Percentiles rank a stretch among this genome's conserved stretches.
Evolutionary conservation across 805 yeast species (phyloP).

Genomic region (Candida chilensis): DNA sequence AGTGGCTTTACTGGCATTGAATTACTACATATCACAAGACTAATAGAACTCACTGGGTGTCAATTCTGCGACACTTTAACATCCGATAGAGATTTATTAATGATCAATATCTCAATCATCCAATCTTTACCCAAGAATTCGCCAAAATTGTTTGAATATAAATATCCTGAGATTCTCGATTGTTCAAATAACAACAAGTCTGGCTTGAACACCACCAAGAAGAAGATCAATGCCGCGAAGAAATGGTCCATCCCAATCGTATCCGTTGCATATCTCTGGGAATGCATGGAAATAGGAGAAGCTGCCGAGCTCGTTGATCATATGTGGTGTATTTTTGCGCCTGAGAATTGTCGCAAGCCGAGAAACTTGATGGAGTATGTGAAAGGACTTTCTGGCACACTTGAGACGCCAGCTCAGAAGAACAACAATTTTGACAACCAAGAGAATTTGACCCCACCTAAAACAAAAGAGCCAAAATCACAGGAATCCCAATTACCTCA

Average conservation of each 20-base stretch:
- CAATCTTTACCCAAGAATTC: conserved; percentile 28
- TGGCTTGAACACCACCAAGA: conserved; percentile 34
- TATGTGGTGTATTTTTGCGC: conserved; percentile 51
- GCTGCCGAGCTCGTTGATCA: conserved; percentile 33
- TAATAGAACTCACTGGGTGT: conserved; percentile 47
- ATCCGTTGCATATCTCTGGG: conserved; percentile 46
- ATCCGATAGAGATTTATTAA: conserved; percentile 42
- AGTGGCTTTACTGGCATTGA: conserved; percentile 79
- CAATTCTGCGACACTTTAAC: conserved; percentile 39
- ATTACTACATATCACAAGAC: conserved; percentile 56
- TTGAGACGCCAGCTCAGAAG: conserved; percentile 3
- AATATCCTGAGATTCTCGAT: conserved; percentile 17
- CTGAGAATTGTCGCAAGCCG: conserved; percentile 16
- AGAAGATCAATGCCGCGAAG: conserved; percentile 50
- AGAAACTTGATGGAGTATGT: conserved; percentile 11
- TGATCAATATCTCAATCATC: conserved; percentile 41
- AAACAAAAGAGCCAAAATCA: conserved; percentile 10
- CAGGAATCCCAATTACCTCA: conserved; percentile 13
- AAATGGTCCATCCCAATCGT: conserved; percentile 51
- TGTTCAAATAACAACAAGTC: conserved; percentile 20
- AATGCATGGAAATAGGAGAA: conserved; percentile 25
- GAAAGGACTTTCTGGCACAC: conserved; percentile 3
- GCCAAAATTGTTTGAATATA: conserved; percentile 29
- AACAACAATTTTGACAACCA: conserved; percentile 1
- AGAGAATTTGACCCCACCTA: conserved; percentile 1